Conservation (phyloP, 1,284 basidiomycete species). For the Trichosporon coremiiforme region DNA sequence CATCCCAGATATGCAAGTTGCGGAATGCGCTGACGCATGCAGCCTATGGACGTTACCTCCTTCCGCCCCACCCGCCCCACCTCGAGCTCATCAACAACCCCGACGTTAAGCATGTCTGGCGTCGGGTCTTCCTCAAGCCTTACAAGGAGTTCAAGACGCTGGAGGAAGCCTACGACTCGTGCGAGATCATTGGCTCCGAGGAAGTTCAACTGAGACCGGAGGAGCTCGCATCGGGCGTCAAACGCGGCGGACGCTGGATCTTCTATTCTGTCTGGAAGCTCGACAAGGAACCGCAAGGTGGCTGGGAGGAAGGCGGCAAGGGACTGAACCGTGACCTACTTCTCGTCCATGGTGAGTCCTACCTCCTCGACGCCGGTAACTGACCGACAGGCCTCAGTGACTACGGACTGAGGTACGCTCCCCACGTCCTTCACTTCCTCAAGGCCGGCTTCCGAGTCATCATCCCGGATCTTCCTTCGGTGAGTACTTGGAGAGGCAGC, state of each 20-base stretch:
- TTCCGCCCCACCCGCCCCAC: conserved; percentile 49
- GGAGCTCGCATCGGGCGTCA: conserved; percentile 43
- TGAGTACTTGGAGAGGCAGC: conserved; percentile 40
- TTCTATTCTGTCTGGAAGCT: conserved; percentile 56
- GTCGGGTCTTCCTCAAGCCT: conserved; percentile 52
- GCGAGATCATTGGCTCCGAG: conserved; percentile 51
- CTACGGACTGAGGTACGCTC: conserved; percentile 56
- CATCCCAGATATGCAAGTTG: not conserved
- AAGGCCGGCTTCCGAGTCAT: conserved; percentile 60
- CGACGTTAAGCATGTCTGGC: conserved; percentile 41
- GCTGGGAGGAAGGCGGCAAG: conserved; percentile 49
- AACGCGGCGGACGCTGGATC: conserved; percentile 52
- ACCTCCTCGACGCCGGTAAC: conserved; percentile 9
- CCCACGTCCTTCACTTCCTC: conserved; percentile 57
- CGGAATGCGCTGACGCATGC: not conserved
- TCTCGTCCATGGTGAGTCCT: conserved; percentile 52
- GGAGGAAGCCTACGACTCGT: conserved; percentile 47
- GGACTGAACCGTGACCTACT: conserved; percentile 52
- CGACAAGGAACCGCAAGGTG: conserved; percentile 42
- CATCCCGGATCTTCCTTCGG: conserved; percentile 59
- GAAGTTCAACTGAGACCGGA: conserved; percentile 47
- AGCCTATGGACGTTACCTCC: conserved; percentile 54
- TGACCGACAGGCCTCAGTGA: conserved; percentile 52
- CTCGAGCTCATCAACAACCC: conserved; percentile 44
- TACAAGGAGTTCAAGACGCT: conserved; percentile 34